Base-by-base conservation (phyloP, 768 basidiomycete genomes). In the Pleurotus ostreatus region DNA sequence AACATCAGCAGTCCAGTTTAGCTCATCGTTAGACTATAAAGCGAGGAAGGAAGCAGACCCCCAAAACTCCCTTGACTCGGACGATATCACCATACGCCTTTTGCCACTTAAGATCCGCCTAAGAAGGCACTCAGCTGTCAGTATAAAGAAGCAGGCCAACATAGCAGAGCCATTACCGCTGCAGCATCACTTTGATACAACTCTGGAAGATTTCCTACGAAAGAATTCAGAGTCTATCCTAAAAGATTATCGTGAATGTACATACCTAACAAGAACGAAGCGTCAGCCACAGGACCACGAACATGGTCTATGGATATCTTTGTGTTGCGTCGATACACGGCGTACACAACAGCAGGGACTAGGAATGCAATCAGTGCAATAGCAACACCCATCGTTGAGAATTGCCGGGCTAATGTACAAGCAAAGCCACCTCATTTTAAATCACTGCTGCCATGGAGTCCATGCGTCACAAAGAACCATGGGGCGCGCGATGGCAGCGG, bases 191-290 rank as follows among this genome's bases (percentile, higher is more conserved):
- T 63, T 15, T 59, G 52, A 22, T 58, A 58, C 13, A 66, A 54
- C 12, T 60, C 25, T 5, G 61, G 56, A 46, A 63, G 20, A 13
- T 56, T 49, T 11, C 38, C 51, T 52, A 38, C 44, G 30, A 2
- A 16, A 16, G 6, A 4, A 1, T 54, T 54, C 9, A 22, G 23
- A 18, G 6, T 34, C 6, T 3, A 39, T 16, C n/a, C 30, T 2
- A 15, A 26, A 2, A 1, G 2, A 11, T 18, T 18, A 6, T 15
- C 4, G 4, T 12, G 39, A 60, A 39, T 16, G 12, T 2, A 55
- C 52, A 22, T 8, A 75, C 30, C 78, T 69, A 22, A 71, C 71
- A 37, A 69, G 75, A 16, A 78, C 62, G 12, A 65, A 62, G 49
- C 67, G 2, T 44, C 41, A 62, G 55, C 70, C 67, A 39, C 59